Conservation (phyloP, 192 early-diverging fungal species). For the Backusella australiensis region DNA sequence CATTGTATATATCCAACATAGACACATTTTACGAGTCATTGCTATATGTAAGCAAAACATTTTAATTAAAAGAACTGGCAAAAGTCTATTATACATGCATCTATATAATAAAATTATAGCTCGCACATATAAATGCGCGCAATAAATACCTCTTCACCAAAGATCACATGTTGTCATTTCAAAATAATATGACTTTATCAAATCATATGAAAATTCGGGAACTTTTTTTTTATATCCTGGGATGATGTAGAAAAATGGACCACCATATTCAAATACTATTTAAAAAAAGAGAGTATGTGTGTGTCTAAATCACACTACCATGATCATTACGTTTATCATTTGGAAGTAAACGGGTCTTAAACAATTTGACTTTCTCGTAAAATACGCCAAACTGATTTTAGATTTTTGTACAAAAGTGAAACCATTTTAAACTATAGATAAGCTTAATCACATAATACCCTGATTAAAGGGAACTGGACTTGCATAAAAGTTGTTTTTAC, state of each 20-base stretch:
- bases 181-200: not conserved
- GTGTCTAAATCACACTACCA: not conserved
- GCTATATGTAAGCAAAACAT: not conserved
- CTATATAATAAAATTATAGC: not conserved
- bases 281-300: not conserved
- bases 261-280: not conserved
- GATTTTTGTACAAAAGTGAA: not conserved
- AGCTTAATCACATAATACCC: not conserved
- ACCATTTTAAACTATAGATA: not conserved
- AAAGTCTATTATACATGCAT: not conserved
- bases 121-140: not conserved
- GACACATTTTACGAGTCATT: not conserved
- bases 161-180: not conserved
- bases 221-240: not conserved
- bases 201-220: not conserved
- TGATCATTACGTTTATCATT: not conserved
- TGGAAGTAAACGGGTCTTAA: not conserved
- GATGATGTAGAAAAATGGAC: not conserved
- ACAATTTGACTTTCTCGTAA: not conserved
- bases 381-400: not conserved
- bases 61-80: not conserved
- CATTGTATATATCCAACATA: not conserved
- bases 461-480: not conserved
- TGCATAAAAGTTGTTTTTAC: not conserved
- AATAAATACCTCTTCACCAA: not conserved